These are phyloP conservation scores for Chlorokybus atmophyticus DNA, from an alignment of 139 green algal species.

Conservation along the genomic window DNA sequence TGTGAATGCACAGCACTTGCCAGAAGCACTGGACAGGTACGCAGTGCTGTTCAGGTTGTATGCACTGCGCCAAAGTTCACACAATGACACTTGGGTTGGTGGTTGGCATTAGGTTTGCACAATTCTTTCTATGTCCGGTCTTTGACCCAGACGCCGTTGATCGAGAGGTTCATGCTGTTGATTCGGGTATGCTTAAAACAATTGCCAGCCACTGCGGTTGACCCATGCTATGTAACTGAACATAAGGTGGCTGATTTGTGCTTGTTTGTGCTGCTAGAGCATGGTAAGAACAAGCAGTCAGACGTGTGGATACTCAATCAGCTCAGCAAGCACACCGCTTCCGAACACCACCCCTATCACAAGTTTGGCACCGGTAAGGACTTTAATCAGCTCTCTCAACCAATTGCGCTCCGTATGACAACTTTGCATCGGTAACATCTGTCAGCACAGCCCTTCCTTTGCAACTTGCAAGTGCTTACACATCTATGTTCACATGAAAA, in stretches of 20 bases:
- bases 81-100: not conserved
- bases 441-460: too few relatives aligned
- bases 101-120: conserved; percentile 17
- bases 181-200: conserved; percentile 30
- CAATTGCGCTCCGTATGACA: too few relatives aligned
- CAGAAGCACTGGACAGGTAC: conserved; percentile 49
- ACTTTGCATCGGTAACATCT: too few relatives aligned
- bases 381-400: too few relatives aligned
- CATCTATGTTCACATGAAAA: too few relatives aligned
- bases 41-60: conserved; percentile 35
- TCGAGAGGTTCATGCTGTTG: conserved; percentile 58
- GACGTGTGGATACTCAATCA: conserved; percentile 56
- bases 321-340: conserved; percentile 42
- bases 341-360: conserved; percentile 48
- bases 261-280: conserved; percentile 34
- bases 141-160: conserved; percentile 59
- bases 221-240: too few relatives aligned
- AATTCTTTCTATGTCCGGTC: conserved; percentile 78
- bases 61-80: not conserved
- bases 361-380: conserved; percentile 56
- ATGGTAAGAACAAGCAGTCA: conserved; percentile 73
- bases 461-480: too few relatives aligned
- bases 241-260: too few relatives aligned
- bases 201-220: too few relatives aligned
- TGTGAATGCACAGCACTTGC: conserved; percentile 56